Percentiles rank a stretch among this genome's conserved stretches.
Conservation (phyloP, 2,329 filamentous ascomycete species). For the Pestalotiopsis sp. region DNA sequence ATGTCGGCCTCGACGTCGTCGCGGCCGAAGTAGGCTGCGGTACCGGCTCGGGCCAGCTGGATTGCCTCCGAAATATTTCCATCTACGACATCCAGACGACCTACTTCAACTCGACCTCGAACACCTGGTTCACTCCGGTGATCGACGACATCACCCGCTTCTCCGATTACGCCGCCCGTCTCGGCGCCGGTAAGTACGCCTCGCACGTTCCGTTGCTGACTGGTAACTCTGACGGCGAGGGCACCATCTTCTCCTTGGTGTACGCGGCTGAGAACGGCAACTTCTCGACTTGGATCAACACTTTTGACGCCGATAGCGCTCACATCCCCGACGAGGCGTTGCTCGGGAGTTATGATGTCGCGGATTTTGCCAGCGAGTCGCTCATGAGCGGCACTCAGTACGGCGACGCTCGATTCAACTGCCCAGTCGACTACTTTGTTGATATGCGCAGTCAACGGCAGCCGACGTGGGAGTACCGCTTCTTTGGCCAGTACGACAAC, state of each 20-base stretch:
- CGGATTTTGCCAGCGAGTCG: slow-evolving; percentile 39
- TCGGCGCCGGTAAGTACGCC: slow-evolving; percentile 30
- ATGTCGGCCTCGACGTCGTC: slow-evolving; percentile 39
- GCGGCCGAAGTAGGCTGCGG: slow-evolving; percentile 40
- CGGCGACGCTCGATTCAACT: slow-evolving; percentile 50
- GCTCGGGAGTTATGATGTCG: slow-evolving; percentile 35
- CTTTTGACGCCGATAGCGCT: slow-evolving; percentile 42
- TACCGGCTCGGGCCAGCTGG: slow-evolving; percentile 34
- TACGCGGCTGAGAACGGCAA: slow-evolving; percentile 35
- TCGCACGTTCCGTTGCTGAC: slow-evolving; percentile 38
- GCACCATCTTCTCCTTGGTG: slow-evolving; percentile 39
- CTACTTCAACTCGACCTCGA: slow-evolving; percentile 39
- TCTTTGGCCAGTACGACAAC: slow-evolving; percentile 44
- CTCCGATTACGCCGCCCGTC: slow-evolving; percentile 33
- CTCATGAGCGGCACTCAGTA: slow-evolving; percentile 45
- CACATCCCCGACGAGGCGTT: slow-evolving; percentile 38
- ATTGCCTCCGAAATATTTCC: slow-evolving; percentile 38
- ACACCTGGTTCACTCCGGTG: slow-evolving; percentile 44
- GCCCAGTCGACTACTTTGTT: slow-evolving; percentile 40
- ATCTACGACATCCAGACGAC: slow-evolving; percentile 32
- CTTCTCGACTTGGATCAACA: slow-evolving; percentile 32
- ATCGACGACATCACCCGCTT: slow-evolving; percentile 38
- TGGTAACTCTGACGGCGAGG: slow-evolving; percentile 39
- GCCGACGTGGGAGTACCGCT: slow-evolving; percentile 46
- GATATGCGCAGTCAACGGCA: slow-evolving; percentile 40